Conservation (phyloP, 129 eudicot species). For the sunflower (Helianthus annuus) region DNA sequence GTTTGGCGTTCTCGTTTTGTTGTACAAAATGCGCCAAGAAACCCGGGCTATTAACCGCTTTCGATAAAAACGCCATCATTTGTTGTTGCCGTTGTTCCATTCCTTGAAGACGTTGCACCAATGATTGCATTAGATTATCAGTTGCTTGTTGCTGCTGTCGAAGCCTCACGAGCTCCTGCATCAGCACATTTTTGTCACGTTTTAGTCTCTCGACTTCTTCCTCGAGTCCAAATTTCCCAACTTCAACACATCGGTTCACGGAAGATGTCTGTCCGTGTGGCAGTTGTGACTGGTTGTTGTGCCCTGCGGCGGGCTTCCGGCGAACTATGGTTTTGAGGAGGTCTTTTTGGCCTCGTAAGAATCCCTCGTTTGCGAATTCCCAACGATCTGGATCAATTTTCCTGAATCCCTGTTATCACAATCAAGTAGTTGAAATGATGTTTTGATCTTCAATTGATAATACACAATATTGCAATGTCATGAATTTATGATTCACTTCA, state of each 20-base stretch:
- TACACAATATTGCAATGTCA: background rate
- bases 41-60: conserved; percentile 62
- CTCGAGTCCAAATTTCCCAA: conserved; percentile 44
- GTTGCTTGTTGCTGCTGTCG: conserved; percentile 61
- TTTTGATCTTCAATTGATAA: background rate
- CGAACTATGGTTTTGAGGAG: conserved; percentile 65
- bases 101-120: conserved; percentile 52
- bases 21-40: conserved; percentile 59
- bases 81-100: conserved; percentile 70
- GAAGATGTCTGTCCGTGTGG: conserved; percentile 44
- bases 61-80: conserved; percentile 64
- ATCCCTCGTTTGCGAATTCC: conserved; percentile 88
- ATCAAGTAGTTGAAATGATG: conserved; percentile 2
- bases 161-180: conserved; percentile 61
- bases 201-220: conserved; percentile 56
- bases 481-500: too few species aligned
- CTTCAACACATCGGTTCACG: conserved; percentile 44
- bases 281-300: conserved; percentile 50
- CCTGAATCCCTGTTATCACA: conserved; percentile 50
- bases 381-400: conserved; percentile 78
- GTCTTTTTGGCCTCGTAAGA: conserved; percentile 71
- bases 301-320: conserved; percentile 56
- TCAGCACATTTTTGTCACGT: conserved; percentile 51
- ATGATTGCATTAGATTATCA: conserved; percentile 48
- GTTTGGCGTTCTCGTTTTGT: conserved; percentile 45